These are phyloP conservation scores for Clonostachys sp. DNA, from an alignment of 2,329 filamentous ascomycete species.

Conservation along the genomic window DNA sequence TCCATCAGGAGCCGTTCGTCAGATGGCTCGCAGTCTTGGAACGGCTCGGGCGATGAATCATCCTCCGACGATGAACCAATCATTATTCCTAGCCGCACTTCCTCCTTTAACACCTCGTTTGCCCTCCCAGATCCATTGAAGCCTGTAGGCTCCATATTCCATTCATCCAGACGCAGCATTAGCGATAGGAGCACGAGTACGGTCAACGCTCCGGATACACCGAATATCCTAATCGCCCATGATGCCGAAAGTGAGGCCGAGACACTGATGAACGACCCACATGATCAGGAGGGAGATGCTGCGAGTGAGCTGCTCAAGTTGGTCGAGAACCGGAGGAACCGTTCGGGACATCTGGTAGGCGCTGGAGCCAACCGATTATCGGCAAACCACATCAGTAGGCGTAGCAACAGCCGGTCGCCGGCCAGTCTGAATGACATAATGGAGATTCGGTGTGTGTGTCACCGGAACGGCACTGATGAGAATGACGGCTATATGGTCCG, in stretches of 20 bases:
- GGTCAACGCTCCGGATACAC: slow-evolving; percentile 10
- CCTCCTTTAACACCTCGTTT: slow-evolving; percentile 49
- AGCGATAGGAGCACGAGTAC: slow-evolving; percentile 45
- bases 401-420: background rate
- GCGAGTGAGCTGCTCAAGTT: slow-evolving; percentile 56
- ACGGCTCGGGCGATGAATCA: slow-evolving; percentile 30
- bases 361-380: slow-evolving; percentile 20
- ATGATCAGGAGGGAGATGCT: slow-evolving; percentile 44
- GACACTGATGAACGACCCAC: slow-evolving; percentile 45
- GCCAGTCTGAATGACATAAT: slow-evolving; percentile 25
- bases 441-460: slow-evolving; percentile 54
- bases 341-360: background rate
- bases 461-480: slow-evolving; percentile 33
- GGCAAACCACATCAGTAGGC: slow-evolving; percentile 41
- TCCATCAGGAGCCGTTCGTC: slow-evolving; percentile 5
- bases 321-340: slow-evolving; percentile 40
- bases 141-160: slow-evolving; percentile 42
- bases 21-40: slow-evolving; percentile 10
- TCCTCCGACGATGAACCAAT: slow-evolving; percentile 62
- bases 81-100: slow-evolving; percentile 56
- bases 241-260: slow-evolving; percentile 55
- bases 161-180: slow-evolving; percentile 38
- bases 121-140: slow-evolving; percentile 48
- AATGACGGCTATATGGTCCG: slow-evolving; percentile 56
- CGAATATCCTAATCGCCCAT: slow-evolving; percentile 25